A percentile compares a stretch with the other conserved stretches of the same genome.
phyloP scores from a whole-genome alignment of 2,329 filamentous ascomycete species.

The Monosporascus ibericus region DNA sequence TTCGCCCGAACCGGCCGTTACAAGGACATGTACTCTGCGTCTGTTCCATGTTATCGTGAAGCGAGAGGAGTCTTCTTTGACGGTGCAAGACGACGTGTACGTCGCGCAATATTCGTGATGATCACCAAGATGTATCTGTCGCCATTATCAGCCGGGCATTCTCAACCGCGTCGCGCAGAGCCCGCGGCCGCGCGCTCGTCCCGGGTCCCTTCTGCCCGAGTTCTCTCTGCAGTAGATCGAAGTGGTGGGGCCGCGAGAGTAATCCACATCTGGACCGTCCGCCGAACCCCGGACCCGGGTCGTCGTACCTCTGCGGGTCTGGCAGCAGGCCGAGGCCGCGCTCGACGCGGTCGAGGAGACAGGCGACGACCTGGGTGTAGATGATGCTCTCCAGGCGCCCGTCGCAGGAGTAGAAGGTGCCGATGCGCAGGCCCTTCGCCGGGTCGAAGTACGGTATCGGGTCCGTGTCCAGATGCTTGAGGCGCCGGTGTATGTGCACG shows the following conservation, averaged over 20 bases:
- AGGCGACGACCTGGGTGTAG: conserved; percentile 11
- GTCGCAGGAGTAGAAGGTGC: conserved; percentile 11
- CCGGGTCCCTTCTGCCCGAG: conserved; percentile 2
- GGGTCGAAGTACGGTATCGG: conserved; percentile 5
- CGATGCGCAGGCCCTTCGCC: conserved; percentile 11
- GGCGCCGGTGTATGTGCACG: conserved; percentile 5
- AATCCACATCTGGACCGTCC: background rate
- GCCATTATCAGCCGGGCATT: conserved; percentile 2
- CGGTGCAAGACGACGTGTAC: too few relatives aligned
- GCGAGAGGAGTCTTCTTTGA: background rate
- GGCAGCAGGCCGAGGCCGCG: conserved; percentile 10
- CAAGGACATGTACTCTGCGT: too few relatives aligned
- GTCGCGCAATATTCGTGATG: background rate
- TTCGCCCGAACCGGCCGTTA: too few relatives aligned
- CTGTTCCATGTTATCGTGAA: too few relatives aligned
- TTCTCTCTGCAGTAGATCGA: conserved; percentile 9
- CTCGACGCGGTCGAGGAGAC: conserved; percentile 13
- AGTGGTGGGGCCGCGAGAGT: conserved; percentile 7
- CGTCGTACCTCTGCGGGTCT: conserved; percentile 4
- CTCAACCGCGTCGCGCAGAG: conserved; percentile 8
- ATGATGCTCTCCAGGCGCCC: conserved; percentile 12
- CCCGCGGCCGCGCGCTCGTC: conserved; percentile 1
- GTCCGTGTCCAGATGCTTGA: conserved; percentile 1
- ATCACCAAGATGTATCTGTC: background rate
- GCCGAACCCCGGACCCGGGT: background rate